Conservation (phyloP, 257 asterid genomes). For the Echium plantagineum region DNA sequence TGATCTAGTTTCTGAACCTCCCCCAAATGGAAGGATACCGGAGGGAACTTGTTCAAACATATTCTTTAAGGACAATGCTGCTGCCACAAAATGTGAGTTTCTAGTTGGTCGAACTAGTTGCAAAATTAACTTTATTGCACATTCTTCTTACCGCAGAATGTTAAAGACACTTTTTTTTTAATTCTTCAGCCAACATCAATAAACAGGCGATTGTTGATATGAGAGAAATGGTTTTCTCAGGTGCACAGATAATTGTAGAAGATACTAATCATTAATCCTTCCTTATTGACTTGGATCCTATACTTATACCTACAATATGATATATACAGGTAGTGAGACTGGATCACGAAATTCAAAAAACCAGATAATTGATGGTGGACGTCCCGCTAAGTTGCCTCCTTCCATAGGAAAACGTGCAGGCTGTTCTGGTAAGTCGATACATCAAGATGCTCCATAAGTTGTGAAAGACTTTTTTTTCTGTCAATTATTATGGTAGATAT, state of each 20-base stretch:
- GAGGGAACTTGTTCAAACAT: conserved; percentile 13
- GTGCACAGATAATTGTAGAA: no score
- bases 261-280: no score
- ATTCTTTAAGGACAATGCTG: conserved; percentile 5
- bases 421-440: background rate
- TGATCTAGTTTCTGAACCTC: background rate
- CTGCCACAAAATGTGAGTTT: background rate
- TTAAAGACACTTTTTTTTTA: background rate
- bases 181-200: no score
- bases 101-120: background rate
- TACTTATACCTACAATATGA: background rate
- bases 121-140: background rate
- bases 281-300: background rate
- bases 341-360: background rate
- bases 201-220: no score
- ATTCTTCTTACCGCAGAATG: background rate
- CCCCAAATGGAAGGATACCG: conserved; percentile 8
- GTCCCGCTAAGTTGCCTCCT: background rate
- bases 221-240: no score
- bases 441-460: background rate
- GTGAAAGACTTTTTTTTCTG: background rate
- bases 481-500: background rate
- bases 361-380: background rate
- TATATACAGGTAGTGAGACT: background rate
- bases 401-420: background rate